Percentiles rank a stretch among this genome's conserved stretches.
Evolutionary conservation across 352 stramenopile genomes (phyloP).

Genomic region (Phytophthora pini): DNA sequence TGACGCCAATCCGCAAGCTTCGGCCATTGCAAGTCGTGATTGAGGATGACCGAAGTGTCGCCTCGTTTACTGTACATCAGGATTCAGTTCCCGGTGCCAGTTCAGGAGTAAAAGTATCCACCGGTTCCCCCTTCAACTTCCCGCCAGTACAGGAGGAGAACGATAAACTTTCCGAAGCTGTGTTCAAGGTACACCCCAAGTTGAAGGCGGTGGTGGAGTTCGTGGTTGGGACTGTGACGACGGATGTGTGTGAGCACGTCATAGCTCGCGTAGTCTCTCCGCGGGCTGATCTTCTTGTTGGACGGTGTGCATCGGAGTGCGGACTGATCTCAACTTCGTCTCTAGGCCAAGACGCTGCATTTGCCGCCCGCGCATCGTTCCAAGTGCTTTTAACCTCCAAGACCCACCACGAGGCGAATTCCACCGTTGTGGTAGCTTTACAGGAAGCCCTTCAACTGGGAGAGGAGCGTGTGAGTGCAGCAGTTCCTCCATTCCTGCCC

Average conservation of each 20-base stretch:
- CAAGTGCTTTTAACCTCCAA: conserved; percentile 48
- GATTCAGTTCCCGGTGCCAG: no score
- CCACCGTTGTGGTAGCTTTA: conserved; percentile 33
- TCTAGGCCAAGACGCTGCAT: conserved; percentile 12
- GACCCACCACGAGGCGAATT: conserved; percentile 35
- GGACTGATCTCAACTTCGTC: conserved; percentile 5
- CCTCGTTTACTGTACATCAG: conserved; percentile 12
- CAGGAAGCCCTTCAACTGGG: conserved; percentile 39
- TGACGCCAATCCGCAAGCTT: conserved; percentile 62
- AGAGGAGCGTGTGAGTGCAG: conserved; percentile 37
- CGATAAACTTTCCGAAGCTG: conserved; percentile 48
- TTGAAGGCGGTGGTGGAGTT: conserved; percentile 67
- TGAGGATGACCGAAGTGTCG: conserved; percentile 24
- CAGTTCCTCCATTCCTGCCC: conserved; percentile 43
- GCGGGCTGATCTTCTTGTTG: conserved; percentile 51
- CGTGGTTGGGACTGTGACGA: conserved; percentile 67
- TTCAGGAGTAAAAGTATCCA: conserved; percentile 4
- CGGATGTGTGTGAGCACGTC: conserved; percentile 66
- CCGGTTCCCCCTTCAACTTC: background rate
- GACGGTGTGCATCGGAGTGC: conserved; percentile 42
- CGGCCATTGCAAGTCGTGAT: conserved; percentile 62
- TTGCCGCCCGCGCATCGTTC: conserved; percentile 35
- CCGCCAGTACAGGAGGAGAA: conserved; percentile 27
- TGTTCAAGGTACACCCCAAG: conserved; percentile 73
- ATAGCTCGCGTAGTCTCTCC: conserved; percentile 48